Evolutionary conservation across 2,329 filamentous ascomycete species (phyloP).

Genomic region (Coniella lustricola): DNA sequence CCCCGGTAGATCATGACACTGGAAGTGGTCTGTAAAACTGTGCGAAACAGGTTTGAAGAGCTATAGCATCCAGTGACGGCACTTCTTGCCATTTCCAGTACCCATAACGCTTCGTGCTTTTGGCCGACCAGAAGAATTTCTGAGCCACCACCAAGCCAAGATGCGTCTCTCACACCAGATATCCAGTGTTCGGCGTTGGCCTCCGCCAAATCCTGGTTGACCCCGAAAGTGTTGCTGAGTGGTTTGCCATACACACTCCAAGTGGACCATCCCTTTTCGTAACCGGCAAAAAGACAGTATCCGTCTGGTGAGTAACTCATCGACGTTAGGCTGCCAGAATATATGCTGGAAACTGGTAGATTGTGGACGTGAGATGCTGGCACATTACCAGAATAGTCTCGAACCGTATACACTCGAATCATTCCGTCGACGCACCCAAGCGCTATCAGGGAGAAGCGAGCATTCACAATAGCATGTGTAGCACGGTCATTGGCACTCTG

Average conservation of each 20-base stretch:
- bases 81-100: constrained; percentile 87
- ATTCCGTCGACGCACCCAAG: constrained; percentile 74
- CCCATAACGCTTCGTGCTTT: constrained; percentile 74
- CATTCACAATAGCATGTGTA: constrained; percentile 76
- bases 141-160: constrained; percentile 82
- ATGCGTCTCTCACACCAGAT: constrained; percentile 66
- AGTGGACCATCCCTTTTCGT: constrained; percentile 84
- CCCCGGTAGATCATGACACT: constrained; percentile 90
- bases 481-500: constrained; percentile 53
- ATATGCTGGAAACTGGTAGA: constrained; percentile 58
- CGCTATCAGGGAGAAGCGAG: constrained; percentile 87
- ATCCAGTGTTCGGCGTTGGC: constrained; percentile 78
- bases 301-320: constrained; percentile 89
- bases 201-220: constrained; percentile 56
- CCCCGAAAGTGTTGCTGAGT: constrained; percentile 74
- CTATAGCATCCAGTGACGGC: constrained; percentile 90
- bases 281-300: constrained; percentile 91
- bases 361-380: constrained; percentile 74
- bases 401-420: constrained; percentile 83
- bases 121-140: constrained; percentile 70
- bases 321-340: constrained; percentile 65
- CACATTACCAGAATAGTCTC: constrained; percentile 90
- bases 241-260: constrained; percentile 98
- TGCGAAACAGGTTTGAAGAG: constrained; percentile 82
- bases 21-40: constrained; percentile 79